phyloP scores from a whole-genome alignment of 352 stramenopile species.

The Blastocystis sp. region DNA sequence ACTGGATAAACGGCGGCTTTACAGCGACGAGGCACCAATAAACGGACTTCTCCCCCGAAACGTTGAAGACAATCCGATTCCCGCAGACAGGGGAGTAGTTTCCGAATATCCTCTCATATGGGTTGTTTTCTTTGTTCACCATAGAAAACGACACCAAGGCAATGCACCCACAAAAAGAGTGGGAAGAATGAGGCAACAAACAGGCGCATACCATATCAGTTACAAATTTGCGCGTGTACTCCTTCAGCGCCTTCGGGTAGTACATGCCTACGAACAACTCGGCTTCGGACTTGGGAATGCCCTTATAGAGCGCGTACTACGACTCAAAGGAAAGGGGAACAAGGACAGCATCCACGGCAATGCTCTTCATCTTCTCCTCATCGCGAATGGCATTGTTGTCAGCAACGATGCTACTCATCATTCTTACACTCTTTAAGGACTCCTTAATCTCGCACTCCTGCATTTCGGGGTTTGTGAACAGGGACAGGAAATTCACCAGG shows the following conservation, averaged over 20 bases:
- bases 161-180: neutral
- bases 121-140: conserved; percentile 64
- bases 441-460: conserved; percentile 33
- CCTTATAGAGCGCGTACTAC: conserved; percentile 27
- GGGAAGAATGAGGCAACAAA: neutral
- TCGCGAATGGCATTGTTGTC: conserved; percentile 27
- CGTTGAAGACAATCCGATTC: conserved; percentile 20
- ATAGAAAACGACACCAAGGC: neutral
- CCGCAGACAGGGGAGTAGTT: conserved; percentile 16
- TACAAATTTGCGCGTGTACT: conserved; percentile 48
- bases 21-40: conserved; percentile 13
- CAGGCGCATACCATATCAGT: neutral
- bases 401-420: conserved; percentile 28
- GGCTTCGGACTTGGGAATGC: conserved; percentile 1
- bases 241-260: conserved; percentile 8
- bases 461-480: conserved; percentile 64
- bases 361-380: conserved; percentile 14
- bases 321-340: neutral
- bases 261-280: conserved; percentile 42
- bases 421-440: neutral
- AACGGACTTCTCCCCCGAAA: neutral
- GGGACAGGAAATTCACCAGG: conserved; percentile 52
- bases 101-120: conserved; percentile 16
- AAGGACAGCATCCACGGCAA: conserved; percentile 14
- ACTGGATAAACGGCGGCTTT: neutral